A percentile compares a stretch with the other conserved stretches of the same genome.
phyloP scores from a whole-genome alignment of 345 rosid species.

The Populus davidiana region DNA sequence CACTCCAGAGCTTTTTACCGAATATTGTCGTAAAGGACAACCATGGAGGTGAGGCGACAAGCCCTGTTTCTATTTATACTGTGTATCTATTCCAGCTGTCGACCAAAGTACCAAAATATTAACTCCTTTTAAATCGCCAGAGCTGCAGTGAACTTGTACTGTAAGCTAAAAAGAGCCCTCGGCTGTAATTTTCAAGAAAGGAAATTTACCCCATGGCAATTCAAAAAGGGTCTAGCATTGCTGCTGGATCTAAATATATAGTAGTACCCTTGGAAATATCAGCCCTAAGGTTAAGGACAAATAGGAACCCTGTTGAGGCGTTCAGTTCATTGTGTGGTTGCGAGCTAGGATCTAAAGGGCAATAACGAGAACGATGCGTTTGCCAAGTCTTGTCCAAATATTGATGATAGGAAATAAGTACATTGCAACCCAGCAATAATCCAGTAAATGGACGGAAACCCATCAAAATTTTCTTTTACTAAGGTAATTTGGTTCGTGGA shows the following conservation, averaged over 20 bases:
- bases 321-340: slow-evolving; percentile 18
- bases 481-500: not conserved
- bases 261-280: slow-evolving; percentile 8
- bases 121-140: slow-evolving; percentile 6
- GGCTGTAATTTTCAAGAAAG: not conserved
- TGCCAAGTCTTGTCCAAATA: slow-evolving; percentile 12
- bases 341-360: slow-evolving; percentile 20
- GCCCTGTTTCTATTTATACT: not conserved
- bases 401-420: slow-evolving; percentile 5
- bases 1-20: not conserved
- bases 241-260: not conserved
- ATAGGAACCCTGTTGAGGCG: not conserved
- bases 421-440: not conserved
- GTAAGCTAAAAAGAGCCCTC: slow-evolving; percentile 5
- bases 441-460: not conserved
- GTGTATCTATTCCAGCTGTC: slow-evolving; percentile 10
- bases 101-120: not conserved
- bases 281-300: not conserved
- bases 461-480: not conserved
- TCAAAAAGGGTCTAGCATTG: not conserved
- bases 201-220: not conserved
- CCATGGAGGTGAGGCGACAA: not conserved
- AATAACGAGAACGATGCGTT: slow-evolving; percentile 32
- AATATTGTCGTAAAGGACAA: not conserved
- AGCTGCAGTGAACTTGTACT: slow-evolving; percentile 10